Conservation (phyloP, 495 filamentous ascomycete species). For the Chlorociboria aeruginascens region DNA sequence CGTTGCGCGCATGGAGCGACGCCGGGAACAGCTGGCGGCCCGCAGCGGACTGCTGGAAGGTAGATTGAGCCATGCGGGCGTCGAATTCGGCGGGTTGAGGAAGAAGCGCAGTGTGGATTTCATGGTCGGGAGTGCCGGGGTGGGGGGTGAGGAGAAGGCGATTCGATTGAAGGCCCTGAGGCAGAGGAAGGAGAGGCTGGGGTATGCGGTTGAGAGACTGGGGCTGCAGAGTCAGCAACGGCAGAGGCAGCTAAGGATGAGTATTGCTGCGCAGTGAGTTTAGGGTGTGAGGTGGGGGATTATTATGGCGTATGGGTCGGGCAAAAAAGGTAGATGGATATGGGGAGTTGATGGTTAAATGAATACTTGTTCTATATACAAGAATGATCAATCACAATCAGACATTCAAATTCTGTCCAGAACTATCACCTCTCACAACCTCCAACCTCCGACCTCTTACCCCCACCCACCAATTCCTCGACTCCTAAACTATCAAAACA, state of each 20-base stretch:
- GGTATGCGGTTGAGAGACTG: conserved; percentile 65
- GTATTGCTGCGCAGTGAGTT: conserved; percentile 32
- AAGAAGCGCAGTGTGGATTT: conserved; percentile 51
- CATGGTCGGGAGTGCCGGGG: conserved; percentile 26
- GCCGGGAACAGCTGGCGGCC: conserved; percentile 57
- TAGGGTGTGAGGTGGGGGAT: not conserved
- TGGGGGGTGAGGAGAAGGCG: conserved; percentile 36
- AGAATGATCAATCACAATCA: not conserved
- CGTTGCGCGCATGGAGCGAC: conserved; percentile 60
- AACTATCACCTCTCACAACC: conserved; percentile 7
- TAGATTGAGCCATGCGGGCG: conserved; percentile 30
- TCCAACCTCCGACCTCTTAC: conserved; percentile 7
- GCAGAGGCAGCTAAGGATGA: conserved; percentile 71
- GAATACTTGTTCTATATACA: not conserved
- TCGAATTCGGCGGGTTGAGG: conserved; percentile 21
- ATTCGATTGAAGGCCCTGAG: conserved; percentile 47
- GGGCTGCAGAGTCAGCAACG: conserved; percentile 52
- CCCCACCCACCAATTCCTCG: conserved; percentile 17
- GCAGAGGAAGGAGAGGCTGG: conserved; percentile 65
- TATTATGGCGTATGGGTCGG: no score
- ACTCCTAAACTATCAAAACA: conserved; percentile 20
- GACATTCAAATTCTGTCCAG: conserved; percentile 7
- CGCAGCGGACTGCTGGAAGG: conserved; percentile 62
- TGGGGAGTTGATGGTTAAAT: not conserved
- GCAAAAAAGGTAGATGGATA: not conserved